These are phyloP conservation scores for Pseudogymnoascus sp. DNA, from an alignment of 2,329 filamentous ascomycete genomes.

Conservation along the genomic window DNA sequence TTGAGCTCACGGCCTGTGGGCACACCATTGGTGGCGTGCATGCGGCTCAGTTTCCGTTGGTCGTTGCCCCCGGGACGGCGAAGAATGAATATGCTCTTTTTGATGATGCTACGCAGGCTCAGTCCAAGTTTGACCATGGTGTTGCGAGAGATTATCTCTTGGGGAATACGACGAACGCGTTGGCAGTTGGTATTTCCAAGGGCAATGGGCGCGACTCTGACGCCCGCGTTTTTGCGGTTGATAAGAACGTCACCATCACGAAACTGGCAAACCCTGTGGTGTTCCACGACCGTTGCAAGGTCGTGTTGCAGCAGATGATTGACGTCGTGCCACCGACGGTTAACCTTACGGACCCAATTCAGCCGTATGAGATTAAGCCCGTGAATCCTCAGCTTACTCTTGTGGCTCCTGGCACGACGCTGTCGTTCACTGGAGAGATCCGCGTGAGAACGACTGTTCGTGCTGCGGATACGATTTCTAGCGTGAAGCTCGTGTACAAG, in stretches of 20 bases:
- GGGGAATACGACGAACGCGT: slow-evolving; percentile 44
- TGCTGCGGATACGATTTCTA: slow-evolving; percentile 35
- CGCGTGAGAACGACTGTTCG: slow-evolving; percentile 45
- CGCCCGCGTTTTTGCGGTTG: slow-evolving; percentile 45
- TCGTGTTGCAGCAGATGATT: slow-evolving; percentile 51
- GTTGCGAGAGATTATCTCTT: slow-evolving; percentile 49
- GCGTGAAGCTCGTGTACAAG: slow-evolving; percentile 46
- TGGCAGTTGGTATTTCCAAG: slow-evolving; percentile 44
- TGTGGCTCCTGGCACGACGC: slow-evolving; percentile 36
- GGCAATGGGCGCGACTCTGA: slow-evolving; percentile 42
- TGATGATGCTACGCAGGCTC: slow-evolving; percentile 40
- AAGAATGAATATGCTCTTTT: slow-evolving; percentile 34
- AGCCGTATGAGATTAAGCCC: slow-evolving; percentile 52
- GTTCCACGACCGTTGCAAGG: slow-evolving; percentile 41
- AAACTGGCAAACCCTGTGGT: slow-evolving; percentile 36
- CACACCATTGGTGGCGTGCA: slow-evolving; percentile 55
- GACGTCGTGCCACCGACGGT: slow-evolving; percentile 48
- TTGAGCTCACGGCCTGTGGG: slow-evolving; percentile 51
- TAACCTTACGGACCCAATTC: slow-evolving; percentile 42
- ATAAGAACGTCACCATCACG: slow-evolving; percentile 46
- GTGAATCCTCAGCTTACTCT: slow-evolving; percentile 48
- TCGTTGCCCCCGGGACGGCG: slow-evolving; percentile 38
- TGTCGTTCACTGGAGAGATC: slow-evolving; percentile 47
- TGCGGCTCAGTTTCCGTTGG: slow-evolving; percentile 41
- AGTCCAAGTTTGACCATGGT: slow-evolving; percentile 42